These are phyloP conservation scores for Aegilops tauschii DNA, from an alignment of 176 grass and related monocot species.

Conservation along the genomic window DNA sequence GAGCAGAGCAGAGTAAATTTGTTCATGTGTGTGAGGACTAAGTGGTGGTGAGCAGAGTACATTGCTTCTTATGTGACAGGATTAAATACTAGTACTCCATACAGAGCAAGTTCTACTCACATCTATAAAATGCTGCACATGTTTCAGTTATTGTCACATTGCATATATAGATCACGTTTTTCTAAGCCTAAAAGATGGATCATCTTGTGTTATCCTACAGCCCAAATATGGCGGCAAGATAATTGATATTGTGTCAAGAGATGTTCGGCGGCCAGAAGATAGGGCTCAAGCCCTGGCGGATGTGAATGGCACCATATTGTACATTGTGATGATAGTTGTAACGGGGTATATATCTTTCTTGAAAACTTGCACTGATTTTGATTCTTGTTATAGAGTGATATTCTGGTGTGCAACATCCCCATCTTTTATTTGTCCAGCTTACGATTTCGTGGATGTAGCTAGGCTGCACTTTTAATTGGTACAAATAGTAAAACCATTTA, in stretches of 20 bases:
- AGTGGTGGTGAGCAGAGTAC: not conserved
- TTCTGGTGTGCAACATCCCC: not conserved
- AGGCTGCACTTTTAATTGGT: not conserved
- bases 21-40: not conserved
- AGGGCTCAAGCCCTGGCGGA: slow-evolving; percentile 68
- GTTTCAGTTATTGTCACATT: slow-evolving; percentile 25
- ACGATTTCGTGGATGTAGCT: slow-evolving; percentile 1
- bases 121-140: not conserved
- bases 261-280: slow-evolving; percentile 63
- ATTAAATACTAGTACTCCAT: not conserved
- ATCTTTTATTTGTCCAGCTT: not conserved
- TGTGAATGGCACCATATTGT: slow-evolving; percentile 70
- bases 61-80: not conserved
- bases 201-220: slow-evolving; percentile 47
- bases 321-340: slow-evolving; percentile 79
- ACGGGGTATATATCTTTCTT: slow-evolving; percentile 73
- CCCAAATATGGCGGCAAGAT: slow-evolving; percentile 92
- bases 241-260: slow-evolving; percentile 94
- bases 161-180: not conserved
- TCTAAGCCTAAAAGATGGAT: slow-evolving; percentile 9
- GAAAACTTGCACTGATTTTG: not conserved
- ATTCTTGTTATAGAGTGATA: not conserved
- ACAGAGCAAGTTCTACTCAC: not conserved
- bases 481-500: slow-evolving; percentile 4
- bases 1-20: not conserved